These are phyloP conservation scores for Orychophragmus violaceus DNA, from an alignment of 345 rosid species.

Conservation along the genomic window DNA sequence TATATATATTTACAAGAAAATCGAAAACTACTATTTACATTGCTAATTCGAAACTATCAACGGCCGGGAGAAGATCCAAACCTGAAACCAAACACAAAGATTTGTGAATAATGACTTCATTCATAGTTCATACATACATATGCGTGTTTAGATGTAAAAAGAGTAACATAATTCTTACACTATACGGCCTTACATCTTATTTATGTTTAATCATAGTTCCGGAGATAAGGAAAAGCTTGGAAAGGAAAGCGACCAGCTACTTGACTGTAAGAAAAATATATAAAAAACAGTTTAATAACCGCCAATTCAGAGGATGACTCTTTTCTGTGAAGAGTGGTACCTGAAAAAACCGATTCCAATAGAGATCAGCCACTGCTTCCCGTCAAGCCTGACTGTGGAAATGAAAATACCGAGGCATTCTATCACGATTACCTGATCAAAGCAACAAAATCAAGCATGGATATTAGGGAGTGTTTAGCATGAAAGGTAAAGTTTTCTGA, in stretches of 20 bases:
- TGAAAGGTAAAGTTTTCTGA: not conserved
- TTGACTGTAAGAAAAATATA: not conserved
- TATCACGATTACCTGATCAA: not conserved
- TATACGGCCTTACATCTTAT: not conserved
- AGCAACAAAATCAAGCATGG: not conserved
- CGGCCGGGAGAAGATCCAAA: not conserved
- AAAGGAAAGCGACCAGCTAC: not conserved
- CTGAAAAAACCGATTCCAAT: not conserved
- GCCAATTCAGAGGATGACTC: not conserved
- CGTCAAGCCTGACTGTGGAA: not conserved
- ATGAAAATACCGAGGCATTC: not conserved
- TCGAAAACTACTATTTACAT: not conserved
- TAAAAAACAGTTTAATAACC: not conserved
- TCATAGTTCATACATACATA: not conserved
- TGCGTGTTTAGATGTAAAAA: not conserved
- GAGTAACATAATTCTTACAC: not conserved
- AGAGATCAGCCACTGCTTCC: not conserved
- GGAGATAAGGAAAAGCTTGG: not conserved
- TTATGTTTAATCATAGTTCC: not conserved
- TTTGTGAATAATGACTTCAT: not conserved
- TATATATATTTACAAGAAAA: not conserved
- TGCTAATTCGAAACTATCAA: not conserved
- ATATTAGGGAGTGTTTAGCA: not conserved
- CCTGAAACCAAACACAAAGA: not conserved
- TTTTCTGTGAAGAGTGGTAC: not conserved